A percentile compares a stretch with the other conserved stretches of the same genome.
phyloP scores from a whole-genome alignment of 441 rosid species.

The Theobroma grandiflorum region DNA sequence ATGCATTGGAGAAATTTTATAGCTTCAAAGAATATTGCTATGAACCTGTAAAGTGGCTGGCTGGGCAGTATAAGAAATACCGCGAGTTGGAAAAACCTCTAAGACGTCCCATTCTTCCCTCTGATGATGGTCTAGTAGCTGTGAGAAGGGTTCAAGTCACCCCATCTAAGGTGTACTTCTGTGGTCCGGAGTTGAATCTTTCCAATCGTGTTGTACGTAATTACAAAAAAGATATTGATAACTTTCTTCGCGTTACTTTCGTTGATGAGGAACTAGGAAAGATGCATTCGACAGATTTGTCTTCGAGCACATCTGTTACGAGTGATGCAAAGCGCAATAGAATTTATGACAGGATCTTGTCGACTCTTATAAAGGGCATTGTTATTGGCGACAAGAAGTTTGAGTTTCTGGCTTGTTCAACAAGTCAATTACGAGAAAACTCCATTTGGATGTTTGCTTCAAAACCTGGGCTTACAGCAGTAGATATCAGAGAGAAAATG shows the following conservation, averaged over 20 bases:
- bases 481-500: constrained; percentile 51
- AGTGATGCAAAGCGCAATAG: constrained; percentile 35
- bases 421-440: constrained; percentile 63
- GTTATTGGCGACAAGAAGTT: constrained; percentile 49
- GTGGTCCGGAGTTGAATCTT: constrained; percentile 52
- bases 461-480: constrained; percentile 47
- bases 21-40: constrained; percentile 50
- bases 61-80: constrained; percentile 33
- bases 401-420: constrained; percentile 73
- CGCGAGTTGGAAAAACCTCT: constrained; percentile 11
- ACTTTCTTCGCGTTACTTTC: constrained; percentile 55
- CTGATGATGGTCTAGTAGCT: constrained; percentile 47
- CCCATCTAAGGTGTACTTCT: constrained; percentile 51
- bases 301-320: constrained; percentile 28
- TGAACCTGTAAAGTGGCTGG: constrained; percentile 49
- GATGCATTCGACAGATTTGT: constrained; percentile 48
- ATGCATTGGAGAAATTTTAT: constrained; percentile 44
- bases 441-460: constrained; percentile 83
- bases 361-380: constrained; percentile 57
- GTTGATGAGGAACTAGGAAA: constrained; percentile 67
- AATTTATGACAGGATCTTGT: constrained; percentile 50
- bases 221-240: constrained; percentile 38
- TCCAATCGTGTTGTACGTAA: constrained; percentile 53
- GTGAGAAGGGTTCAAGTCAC: constrained; percentile 49
- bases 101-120: constrained; percentile 17